A percentile compares a stretch with the other conserved stretches of the same genome.
phyloP scores from a whole-genome alignment of 2,329 filamentous ascomycete species.

The Chrysoporthe austroafricana region DNA sequence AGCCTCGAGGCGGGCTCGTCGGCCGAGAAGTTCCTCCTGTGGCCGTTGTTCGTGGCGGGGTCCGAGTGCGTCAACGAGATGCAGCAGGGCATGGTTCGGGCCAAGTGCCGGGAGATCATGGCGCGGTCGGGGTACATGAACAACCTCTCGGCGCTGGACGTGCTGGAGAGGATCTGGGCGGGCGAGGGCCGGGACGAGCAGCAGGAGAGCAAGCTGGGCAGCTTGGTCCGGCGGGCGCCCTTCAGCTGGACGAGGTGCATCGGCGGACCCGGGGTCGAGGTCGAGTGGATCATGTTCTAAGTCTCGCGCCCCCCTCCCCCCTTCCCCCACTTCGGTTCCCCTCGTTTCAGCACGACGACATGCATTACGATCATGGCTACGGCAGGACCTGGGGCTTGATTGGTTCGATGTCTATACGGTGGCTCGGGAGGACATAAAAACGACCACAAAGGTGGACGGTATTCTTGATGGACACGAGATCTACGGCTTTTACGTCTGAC shows the following conservation, averaged over 20 bases:
- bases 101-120: conserved; percentile 84
- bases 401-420: background rate
- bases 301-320: background rate
- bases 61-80: conserved; percentile 84
- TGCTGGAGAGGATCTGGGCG: conserved; percentile 83
- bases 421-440: conserved; percentile 12
- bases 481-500: conserved; percentile 6
- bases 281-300: conserved; percentile 72
- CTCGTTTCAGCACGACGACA: background rate
- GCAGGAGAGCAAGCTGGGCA: conserved; percentile 41
- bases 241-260: conserved; percentile 64
- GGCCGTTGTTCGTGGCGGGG: conserved; percentile 89
- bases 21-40: conserved; percentile 87
- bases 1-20: conserved; percentile 72
- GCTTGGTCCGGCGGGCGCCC: conserved; percentile 48
- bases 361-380: background rate
- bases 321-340: background rate
- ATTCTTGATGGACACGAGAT: background rate
- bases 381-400: conserved; percentile 4
- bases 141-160: conserved; percentile 82
- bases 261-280: conserved; percentile 58
- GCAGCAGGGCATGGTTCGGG: conserved; percentile 78
- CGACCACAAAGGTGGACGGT: background rate
- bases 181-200: conserved; percentile 51
- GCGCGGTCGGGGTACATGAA: conserved; percentile 90